Percentiles rank a stretch among this genome's conserved stretches.
phyloP scores from a whole-genome alignment of 2,329 filamentous ascomycete species.

The Septoria linicola region DNA sequence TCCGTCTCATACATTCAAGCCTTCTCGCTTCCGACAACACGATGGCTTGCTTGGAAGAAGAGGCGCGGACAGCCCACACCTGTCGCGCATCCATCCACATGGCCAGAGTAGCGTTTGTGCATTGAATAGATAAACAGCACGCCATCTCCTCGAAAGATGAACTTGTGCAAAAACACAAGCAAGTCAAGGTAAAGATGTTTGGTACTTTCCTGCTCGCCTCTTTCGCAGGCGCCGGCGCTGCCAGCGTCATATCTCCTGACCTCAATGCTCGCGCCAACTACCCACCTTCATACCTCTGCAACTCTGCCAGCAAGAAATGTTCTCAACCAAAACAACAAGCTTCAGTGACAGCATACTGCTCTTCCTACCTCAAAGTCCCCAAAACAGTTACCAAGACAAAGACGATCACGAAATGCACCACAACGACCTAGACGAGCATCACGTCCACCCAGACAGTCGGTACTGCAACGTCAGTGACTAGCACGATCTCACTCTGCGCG shows the following conservation, averaged over 20 bases:
- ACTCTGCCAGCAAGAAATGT: not conserved
- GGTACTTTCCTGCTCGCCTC: not conserved
- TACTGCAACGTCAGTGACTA: not conserved
- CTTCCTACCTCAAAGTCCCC: not conserved
- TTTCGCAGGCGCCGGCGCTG: not conserved
- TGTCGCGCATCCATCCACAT: no score
- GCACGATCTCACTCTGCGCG: not conserved
- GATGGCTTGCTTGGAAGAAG: no score
- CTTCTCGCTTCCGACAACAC: no score
- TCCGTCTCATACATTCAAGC: no score
- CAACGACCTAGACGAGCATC: not conserved
- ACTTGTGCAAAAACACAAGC: no score
- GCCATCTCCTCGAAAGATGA: no score
- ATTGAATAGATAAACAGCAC: no score
- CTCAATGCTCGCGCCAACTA: not conserved
- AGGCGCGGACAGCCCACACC: no score
- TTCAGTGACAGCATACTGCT: not conserved
- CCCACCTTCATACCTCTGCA: not conserved
- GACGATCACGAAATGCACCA: not conserved
- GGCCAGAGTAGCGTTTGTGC: no score
- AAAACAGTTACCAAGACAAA: not conserved
- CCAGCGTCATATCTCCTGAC: not conserved
- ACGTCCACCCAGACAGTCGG: not conserved
- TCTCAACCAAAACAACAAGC: not conserved
- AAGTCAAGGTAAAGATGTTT: no score